phyloP scores from a whole-genome alignment of 2,329 filamentous ascomycete genomes.

The Fusarium drepaniforme region DNA sequence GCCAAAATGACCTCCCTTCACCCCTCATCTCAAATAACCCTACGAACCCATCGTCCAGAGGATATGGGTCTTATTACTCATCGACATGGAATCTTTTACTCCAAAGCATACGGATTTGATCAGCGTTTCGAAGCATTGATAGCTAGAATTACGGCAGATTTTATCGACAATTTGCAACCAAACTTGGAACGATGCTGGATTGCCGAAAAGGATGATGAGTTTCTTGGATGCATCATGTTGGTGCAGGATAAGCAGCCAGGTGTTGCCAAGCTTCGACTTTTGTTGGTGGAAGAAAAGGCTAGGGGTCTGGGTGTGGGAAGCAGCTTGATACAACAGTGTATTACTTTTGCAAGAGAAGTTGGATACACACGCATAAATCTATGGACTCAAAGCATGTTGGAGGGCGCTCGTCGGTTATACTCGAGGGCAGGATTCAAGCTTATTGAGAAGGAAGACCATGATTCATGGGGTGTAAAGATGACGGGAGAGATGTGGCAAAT shows the following conservation, averaged over 20 bases:
- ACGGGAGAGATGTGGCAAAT: neutral
- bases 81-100: slow-evolving; percentile 41
- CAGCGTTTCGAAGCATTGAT: slow-evolving; percentile 39
- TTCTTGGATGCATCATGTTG: slow-evolving; percentile 43
- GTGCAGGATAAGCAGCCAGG: slow-evolving; percentile 25
- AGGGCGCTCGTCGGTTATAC: slow-evolving; percentile 35
- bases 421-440: slow-evolving; percentile 32
- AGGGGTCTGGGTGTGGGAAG: neutral
- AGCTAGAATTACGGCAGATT: slow-evolving; percentile 40
- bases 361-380: slow-evolving; percentile 33
- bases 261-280: slow-evolving; percentile 40
- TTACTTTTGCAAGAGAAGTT: slow-evolving; percentile 17
- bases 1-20: neutral
- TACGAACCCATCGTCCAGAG: neutral
- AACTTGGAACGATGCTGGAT: slow-evolving; percentile 45
- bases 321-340: neutral
- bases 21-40: neutral
- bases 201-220: slow-evolving; percentile 37
- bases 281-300: slow-evolving; percentile 33
- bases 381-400: slow-evolving; percentile 32
- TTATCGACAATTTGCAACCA: slow-evolving; percentile 39
- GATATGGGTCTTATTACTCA: slow-evolving; percentile 42
- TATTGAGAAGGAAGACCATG: neutral
- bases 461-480: slow-evolving; percentile 6
- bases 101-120: slow-evolving; percentile 33